Evolutionary conservation across 2,329 filamentous ascomycete species (phyloP).

Genomic region (Metarhizium robertsii): DNA sequence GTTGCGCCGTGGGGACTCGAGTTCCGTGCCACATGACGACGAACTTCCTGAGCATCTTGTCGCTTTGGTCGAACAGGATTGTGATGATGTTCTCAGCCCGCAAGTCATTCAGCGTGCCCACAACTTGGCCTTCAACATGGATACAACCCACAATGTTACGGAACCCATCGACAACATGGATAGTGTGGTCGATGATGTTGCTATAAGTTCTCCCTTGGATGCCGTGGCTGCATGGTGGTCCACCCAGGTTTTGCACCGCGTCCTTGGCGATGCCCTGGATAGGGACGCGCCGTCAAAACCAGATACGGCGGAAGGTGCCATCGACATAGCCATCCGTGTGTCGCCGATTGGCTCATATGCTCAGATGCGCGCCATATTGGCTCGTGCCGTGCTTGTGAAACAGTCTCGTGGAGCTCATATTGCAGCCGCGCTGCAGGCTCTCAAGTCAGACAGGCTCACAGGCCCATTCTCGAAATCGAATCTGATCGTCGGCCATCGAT

Average conservation of each 20-base stretch:
- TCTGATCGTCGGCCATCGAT: slow-evolving; percentile 37
- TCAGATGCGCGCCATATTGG: slow-evolving; percentile 49
- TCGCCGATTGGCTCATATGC: slow-evolving; percentile 74
- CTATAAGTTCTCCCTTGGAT: slow-evolving; percentile 79
- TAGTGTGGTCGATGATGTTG: slow-evolving; percentile 72
- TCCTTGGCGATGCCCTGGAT: slow-evolving; percentile 54
- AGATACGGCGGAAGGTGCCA: slow-evolving; percentile 26
- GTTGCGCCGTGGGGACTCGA: slow-evolving; percentile 26
- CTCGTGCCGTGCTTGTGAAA: slow-evolving; percentile 46
- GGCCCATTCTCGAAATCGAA: slow-evolving; percentile 16
- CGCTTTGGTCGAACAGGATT: slow-evolving; percentile 66
- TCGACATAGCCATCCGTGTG: slow-evolving; percentile 60
- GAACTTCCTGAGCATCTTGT: slow-evolving; percentile 66
- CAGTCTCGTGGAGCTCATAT: slow-evolving; percentile 48
- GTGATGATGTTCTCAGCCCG: slow-evolving; percentile 71
- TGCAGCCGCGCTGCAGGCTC: slow-evolving; percentile 42
- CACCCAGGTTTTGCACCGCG: slow-evolving; percentile 59
- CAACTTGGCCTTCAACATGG: slow-evolving; percentile 80
- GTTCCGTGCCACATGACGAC: slow-evolving; percentile 39
- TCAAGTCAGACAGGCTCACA: slow-evolving; percentile 24
- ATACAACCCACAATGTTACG: slow-evolving; percentile 57
- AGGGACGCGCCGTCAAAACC: slow-evolving; percentile 28
- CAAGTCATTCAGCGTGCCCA: slow-evolving; percentile 76
- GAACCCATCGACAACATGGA: slow-evolving; percentile 66
- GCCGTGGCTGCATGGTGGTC: slow-evolving; percentile 90